Base-by-base conservation (phyloP, 2,329 filamentous ascomycete genomes). In the Aureobasidium sp. region DNA sequence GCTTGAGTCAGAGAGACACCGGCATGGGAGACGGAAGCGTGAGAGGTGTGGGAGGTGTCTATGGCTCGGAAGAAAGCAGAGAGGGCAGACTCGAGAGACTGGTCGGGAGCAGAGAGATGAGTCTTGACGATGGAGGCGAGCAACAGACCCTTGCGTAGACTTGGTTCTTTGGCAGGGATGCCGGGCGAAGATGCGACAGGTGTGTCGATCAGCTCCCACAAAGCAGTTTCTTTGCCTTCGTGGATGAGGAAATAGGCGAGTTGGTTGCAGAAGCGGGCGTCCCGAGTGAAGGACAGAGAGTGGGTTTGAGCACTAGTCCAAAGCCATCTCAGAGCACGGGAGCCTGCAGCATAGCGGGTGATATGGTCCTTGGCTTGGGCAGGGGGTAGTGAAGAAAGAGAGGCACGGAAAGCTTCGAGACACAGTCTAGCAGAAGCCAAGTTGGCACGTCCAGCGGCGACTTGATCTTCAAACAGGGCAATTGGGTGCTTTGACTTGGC, bases 391-490 rank as follows among this genome's bases (percentile, higher is more conserved):
- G 43, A 23, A n/a, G 63, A 61, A 9, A 69, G 61, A 1, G 60
- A 63, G 2, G 60, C 42, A 64, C 58, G 65, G 46, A 74, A 70
- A 13, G 70, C 63, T 2, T 71, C 64, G 7, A 78, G 63, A 60
- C 75, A 77, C 15, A 74, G 62, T 46, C 63, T 63, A 5, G 75
- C 75, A 31, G 75, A 73, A 7, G 67, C 61, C 2, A 76, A 60
- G 13, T 69, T 71, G 21, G 75, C 75, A 5, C 68, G 66, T 15
- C 75, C 75, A 11, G 68, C 63, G 2, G 72, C 69, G 13, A 75
- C 69, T 47, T 75, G 72, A 29, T 73, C 67, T 38, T 76, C 66
- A 35, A 79, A 74, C 65, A 77, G 71, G 13, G 65, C 61, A 31
- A 77, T 64, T 0, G 77, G 75, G 50, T 78, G 71, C 40, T 67